Percentiles rank a stretch among this genome's conserved stretches.
phyloP scores from a whole-genome alignment of 179 eudicot genomes.

The Silene noctiflora region DNA sequence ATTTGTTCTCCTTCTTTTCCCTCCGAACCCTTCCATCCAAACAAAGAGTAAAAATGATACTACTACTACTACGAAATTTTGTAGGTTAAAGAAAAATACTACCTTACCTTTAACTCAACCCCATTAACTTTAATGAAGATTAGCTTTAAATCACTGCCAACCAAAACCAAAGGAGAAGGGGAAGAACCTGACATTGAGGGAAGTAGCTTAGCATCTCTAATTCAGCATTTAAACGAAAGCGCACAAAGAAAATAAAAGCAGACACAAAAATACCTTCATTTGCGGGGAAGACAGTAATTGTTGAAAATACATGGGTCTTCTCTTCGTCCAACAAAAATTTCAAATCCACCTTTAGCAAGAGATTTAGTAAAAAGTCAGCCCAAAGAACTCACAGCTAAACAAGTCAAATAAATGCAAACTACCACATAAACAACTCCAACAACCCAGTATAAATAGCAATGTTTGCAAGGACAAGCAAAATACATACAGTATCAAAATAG shows the following conservation, averaged over 20 bases:
- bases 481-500: slow-evolving; percentile 73
- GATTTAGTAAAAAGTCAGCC: not conserved
- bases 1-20: too few species aligned
- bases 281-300: slow-evolving; percentile 59
- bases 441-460: not conserved
- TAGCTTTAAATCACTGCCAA: slow-evolving; percentile 77
- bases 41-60: slow-evolving; percentile 67
- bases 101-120: slow-evolving; percentile 61
- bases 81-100: not conserved
- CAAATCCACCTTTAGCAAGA: slow-evolving; percentile 66
- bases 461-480: slow-evolving; percentile 4
- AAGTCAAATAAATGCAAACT: not conserved
- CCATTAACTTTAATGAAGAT: slow-evolving; percentile 59
- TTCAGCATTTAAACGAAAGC: not conserved
- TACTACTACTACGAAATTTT: slow-evolving; percentile 12
- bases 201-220: not conserved
- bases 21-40: slow-evolving; percentile 17
- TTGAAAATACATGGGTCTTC: slow-evolving; percentile 74
- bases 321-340: slow-evolving; percentile 84
- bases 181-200: slow-evolving; percentile 17
- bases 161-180: slow-evolving; percentile 67
- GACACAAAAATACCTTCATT: slow-evolving; percentile 48
- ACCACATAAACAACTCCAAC: not conserved
- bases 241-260: not conserved
- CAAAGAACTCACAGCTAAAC: slow-evolving; percentile 49